A percentile compares a stretch with the other conserved stretches of the same genome.
phyloP scores from a whole-genome alignment of 495 filamentous ascomycete genomes.

The Penicillium argentinense region DNA sequence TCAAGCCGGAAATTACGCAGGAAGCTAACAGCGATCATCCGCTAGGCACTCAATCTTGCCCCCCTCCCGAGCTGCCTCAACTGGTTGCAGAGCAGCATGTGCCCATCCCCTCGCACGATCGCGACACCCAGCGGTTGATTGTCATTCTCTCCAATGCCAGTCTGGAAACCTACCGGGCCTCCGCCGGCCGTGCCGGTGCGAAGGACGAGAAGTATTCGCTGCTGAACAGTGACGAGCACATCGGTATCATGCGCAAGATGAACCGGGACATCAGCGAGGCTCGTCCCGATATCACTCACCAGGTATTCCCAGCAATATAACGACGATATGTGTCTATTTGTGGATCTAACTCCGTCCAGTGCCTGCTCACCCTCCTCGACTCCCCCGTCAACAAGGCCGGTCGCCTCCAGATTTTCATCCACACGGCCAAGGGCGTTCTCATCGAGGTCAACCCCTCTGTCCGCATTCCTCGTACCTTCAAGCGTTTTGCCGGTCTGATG shows the following conservation, averaged over 20 bases:
- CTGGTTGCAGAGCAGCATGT: constrained; percentile 90
- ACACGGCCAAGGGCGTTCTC: constrained; percentile 92
- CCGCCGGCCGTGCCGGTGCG: constrained; percentile 64
- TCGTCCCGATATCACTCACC: constrained; percentile 94
- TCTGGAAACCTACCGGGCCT: constrained; percentile 92
- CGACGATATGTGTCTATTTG: not conserved
- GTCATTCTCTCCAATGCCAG: constrained; percentile 97
- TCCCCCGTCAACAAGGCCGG: constrained; percentile 98
- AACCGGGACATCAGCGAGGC: constrained; percentile 97
- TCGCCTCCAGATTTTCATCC: constrained; percentile 96
- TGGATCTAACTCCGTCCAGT: constrained; percentile 51
- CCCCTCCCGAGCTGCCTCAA: constrained; percentile 84
- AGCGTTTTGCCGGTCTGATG: constrained; percentile 97
- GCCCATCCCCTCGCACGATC: constrained; percentile 80
- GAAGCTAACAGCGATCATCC: constrained; percentile 23
- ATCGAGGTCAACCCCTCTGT: constrained; percentile 98
- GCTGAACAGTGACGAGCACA: constrained; percentile 98
- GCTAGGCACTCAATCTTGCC: constrained; percentile 86
- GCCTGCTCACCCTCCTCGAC: constrained; percentile 93
- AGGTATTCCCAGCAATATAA: constrained; percentile 57
- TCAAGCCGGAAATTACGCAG: too few species aligned
- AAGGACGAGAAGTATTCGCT: constrained; percentile 92
- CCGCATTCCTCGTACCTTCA: constrained; percentile 96
- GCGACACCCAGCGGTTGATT: constrained; percentile 85
- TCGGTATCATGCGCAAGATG: constrained; percentile 99